Base-by-base conservation (phyloP, 225 moss, liverwort and hornwort genomes). In the Physcomitrium patens region DNA sequence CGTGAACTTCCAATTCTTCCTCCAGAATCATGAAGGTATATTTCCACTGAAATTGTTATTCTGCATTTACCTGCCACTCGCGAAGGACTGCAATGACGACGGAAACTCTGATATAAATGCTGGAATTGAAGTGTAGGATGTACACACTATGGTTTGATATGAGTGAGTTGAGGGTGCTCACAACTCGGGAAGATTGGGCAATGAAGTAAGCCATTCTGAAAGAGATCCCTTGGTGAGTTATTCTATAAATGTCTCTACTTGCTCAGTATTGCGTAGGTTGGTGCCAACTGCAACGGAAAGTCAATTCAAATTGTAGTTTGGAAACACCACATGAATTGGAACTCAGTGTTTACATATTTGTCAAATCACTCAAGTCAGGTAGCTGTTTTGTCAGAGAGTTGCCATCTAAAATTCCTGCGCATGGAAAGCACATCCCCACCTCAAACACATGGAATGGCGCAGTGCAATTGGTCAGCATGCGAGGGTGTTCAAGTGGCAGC, bases 281-380 rank as follows among this genome's bases (percentile, higher is more conserved):
- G 68, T 77, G 63, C 12, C 13, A 72, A 24, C 23, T 61, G 53
- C 60, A n/a, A 2, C 52, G 15, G 63, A 46, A 48, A 24, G 1
- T 13, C 22, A 19, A 48, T 31, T 31, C 5, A 5, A 5, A 31
- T 2, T 2, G n/a, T 24, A 28, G 19, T 42, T 61, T 2, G 1
- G 12, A 24, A 60, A 13, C 8, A 1, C 14, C 1, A 28, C 31
- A 16, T 10, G 22, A 9, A 14, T 28, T 51, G 0, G 1, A 65
- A 72, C 76, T 68, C 79, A 83, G 71, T 5, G 9, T 63, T 50
- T 9, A 62, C 66, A 83, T 63, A 10, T 72, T 79, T 22, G 55
- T 72, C 68, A 83, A 72, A 7, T 70, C 76, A 1, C 68, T 76
- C 68, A 83, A 28, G 50, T 83, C 72, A 17, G 64, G 83, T 16